A percentile compares a stretch with the other conserved stretches of the same genome.
phyloP scores from a whole-genome alignment of 177 flowering plant genomes.

The Telopea speciosissima region DNA sequence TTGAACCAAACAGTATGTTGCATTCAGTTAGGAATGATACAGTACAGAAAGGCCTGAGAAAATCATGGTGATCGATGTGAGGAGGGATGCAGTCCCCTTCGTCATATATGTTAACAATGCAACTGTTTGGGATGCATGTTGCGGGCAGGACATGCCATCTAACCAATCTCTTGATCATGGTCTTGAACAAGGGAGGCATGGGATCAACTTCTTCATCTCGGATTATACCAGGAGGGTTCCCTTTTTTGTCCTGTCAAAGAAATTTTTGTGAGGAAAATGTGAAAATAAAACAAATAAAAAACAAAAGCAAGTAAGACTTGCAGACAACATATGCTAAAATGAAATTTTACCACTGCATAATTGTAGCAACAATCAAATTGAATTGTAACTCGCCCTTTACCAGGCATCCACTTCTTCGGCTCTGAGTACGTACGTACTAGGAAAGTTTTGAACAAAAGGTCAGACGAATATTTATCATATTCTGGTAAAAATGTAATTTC shows the following conservation, averaged over 20 bases:
- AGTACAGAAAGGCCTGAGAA: slow-evolving; percentile 33
- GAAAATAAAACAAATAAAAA: not conserved
- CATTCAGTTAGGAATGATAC: slow-evolving; percentile 33
- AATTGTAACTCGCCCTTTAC: slow-evolving; percentile 35
- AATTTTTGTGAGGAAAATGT: not conserved
- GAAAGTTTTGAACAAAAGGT: not conserved
- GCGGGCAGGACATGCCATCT: slow-evolving; percentile 27
- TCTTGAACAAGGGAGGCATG: slow-evolving; percentile 25
- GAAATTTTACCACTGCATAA: slow-evolving; percentile 25
- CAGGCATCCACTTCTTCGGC: slow-evolving; percentile 33
- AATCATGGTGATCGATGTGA: slow-evolving; percentile 41
- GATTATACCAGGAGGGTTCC: slow-evolving; percentile 33
- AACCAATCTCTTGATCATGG: slow-evolving; percentile 30
- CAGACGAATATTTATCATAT: not conserved
- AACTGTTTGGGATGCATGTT: slow-evolving; percentile 28
- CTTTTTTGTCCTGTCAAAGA: slow-evolving; percentile 28
- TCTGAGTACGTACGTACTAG: not conserved
- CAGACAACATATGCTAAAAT: not conserved
- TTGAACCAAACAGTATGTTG: slow-evolving; percentile 31
- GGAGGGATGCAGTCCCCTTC: slow-evolving; percentile 43
- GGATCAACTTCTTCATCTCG: slow-evolving; percentile 39
- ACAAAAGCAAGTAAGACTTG: not conserved
- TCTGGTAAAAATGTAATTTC: not conserved
- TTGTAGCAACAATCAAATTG: slow-evolving; percentile 38
- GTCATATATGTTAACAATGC: slow-evolving; percentile 37